Base-by-base conservation (phyloP, 345 rosid species). In the Physaria fendleri region DNA sequence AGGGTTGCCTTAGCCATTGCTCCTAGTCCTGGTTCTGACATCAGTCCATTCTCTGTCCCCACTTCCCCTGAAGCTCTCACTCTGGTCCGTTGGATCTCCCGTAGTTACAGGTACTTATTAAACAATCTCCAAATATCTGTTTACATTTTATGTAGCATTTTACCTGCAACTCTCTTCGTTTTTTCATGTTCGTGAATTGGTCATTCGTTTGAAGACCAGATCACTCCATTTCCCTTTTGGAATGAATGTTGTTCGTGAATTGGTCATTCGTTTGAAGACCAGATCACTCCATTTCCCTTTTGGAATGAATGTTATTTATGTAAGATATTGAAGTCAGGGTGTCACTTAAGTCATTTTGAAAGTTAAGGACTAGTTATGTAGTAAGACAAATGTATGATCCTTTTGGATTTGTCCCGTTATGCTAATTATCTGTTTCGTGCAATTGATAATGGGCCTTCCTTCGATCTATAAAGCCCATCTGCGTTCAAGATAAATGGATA, bases 1-100 rank as follows among this genome's bases (percentile, higher is more conserved):
- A 86, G 98, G 81, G 93, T 92, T 70, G 96, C 98, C 66, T 71
- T 88, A 80, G 98, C 96, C 44, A 92, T 92, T 62, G 73, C 96
- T 6, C 98, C 96, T 7, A 74, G 75, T 50, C 74, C 78, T 40
- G 64, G 76, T 73, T 61, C 84, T 4, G 64, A 29, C 15, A 25
- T 80, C 25, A 76, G 81, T 20, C 75, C 81, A 17, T 81, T 84
- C 61, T 29, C 85, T 14, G 83, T 80, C 56, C 90, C 96, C 46
- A 90, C 87, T 64, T 80, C 95, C 38, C 96, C 96, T 6, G 98
- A 88, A 79, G 95, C 98, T 48, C 83, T 85, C 49, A 92, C 98
- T 24, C 75, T 92, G 22, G 95, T 86, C 8, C 84, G 57, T 6
- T 92, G 96, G 98, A 82, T 92, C 51, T 77, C 64, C 59, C 79